These are phyloP conservation scores for Paraphaeosphaeria sporulosa DNA, from an alignment of 2,329 filamentous ascomycete species.

Conservation along the genomic window DNA sequence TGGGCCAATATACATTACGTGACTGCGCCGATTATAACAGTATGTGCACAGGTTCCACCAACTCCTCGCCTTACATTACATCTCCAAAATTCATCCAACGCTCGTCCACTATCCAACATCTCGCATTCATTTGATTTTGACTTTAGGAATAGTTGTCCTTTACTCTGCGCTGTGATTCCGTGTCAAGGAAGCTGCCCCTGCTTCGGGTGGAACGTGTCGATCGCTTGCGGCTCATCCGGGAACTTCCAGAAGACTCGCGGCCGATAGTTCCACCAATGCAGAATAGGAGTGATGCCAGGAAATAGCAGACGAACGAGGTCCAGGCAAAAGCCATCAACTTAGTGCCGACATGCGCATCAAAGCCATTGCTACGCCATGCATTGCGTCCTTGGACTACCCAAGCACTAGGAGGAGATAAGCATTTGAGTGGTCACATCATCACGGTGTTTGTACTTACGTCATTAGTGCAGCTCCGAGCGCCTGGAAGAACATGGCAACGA, in stretches of 20 bases:
- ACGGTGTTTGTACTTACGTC: slow-evolving; percentile 66
- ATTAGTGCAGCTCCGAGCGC: slow-evolving; percentile 73
- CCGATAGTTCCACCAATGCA: slow-evolving; percentile 65
- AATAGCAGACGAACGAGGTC: slow-evolving; percentile 71
- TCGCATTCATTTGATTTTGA: background rate
- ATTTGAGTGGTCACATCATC: slow-evolving; percentile 10
- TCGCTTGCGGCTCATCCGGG: slow-evolving; percentile 48
- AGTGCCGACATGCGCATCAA: slow-evolving; percentile 67
- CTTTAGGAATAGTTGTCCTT: slow-evolving; percentile 73
- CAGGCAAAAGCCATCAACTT: slow-evolving; percentile 82
- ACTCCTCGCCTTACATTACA: background rate
- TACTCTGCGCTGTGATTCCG: slow-evolving; percentile 65
- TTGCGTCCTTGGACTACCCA: slow-evolving; percentile 76
- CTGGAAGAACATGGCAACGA: slow-evolving; percentile 73
- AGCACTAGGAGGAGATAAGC: slow-evolving; percentile 53
- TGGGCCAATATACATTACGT: background rate
- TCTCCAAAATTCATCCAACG: background rate
- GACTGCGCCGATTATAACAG: background rate
- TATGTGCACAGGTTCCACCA: background rate
- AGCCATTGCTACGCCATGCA: slow-evolving; percentile 65
- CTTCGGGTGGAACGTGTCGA: slow-evolving; percentile 52
- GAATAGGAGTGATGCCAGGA: slow-evolving; percentile 73
- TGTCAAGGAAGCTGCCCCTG: slow-evolving; percentile 64
- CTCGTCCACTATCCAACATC: background rate
- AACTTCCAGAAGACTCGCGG: slow-evolving; percentile 45